phyloP scores from a whole-genome alignment of 495 filamentous ascomycete genomes.

The Cudoniella acicularis region DNA sequence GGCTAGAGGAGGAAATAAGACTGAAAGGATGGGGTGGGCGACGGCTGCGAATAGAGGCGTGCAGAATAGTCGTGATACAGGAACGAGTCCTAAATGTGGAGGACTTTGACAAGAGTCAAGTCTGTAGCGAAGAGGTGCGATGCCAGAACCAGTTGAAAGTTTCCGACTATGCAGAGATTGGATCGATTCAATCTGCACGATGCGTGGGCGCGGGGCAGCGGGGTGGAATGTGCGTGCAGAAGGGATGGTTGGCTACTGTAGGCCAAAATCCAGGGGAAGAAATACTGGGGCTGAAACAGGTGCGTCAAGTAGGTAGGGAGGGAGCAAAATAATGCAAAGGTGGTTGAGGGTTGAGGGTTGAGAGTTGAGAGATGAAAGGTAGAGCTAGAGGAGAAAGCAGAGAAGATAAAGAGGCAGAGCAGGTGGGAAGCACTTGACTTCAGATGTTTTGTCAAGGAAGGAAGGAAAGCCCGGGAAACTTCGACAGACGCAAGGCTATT shows the following conservation, averaged over 20 bases:
- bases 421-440: neutral
- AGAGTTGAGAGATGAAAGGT: conserved; percentile 1
- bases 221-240: neutral
- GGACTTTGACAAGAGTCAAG: neutral
- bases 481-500: neutral
- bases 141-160: neutral
- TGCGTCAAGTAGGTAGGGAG: neutral
- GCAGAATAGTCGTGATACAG: neutral
- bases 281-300: neutral
- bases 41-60: conserved; percentile 1
- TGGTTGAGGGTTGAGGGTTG: conserved; percentile 16
- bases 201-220: neutral
- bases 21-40: conserved; percentile 1
- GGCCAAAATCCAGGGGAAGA: neutral
- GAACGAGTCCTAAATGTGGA: neutral
- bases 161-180: neutral
- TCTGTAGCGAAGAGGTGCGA: neutral
- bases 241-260: neutral
- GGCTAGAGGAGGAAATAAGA: neutral
- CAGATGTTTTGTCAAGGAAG: neutral
- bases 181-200: neutral
- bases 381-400: neutral
- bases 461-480: neutral
- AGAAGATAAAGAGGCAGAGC: neutral
- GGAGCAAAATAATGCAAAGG: neutral